A percentile compares a stretch with the other conserved stretches of the same genome.
Conservation (phyloP, 176 grass and related monocot species). For the sorghum (Sorghum bicolor) region DNA sequence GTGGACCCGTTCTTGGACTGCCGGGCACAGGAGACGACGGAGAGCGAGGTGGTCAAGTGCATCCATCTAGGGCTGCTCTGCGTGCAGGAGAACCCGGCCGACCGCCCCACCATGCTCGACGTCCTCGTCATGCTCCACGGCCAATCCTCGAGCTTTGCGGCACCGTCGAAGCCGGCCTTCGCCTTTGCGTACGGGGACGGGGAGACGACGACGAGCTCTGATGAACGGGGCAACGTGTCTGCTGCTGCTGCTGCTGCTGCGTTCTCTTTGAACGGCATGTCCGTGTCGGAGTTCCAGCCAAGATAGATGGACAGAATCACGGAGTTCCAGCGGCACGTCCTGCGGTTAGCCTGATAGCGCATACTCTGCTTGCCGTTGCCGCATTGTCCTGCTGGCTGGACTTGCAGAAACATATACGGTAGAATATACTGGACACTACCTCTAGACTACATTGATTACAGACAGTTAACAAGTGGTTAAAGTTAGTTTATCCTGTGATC, state of each 20-base stretch:
- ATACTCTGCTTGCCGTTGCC: no score
- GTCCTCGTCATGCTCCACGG: constrained; percentile 30
- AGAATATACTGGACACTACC: no score
- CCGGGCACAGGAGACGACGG: neutral
- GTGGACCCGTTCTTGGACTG: constrained; percentile 1
- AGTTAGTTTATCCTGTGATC: no score
- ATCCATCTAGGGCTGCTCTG: constrained; percentile 34
- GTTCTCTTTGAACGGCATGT: neutral
- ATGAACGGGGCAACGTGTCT: neutral
- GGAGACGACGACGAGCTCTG: neutral
- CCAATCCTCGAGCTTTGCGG: neutral
- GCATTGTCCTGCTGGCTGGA: no score
- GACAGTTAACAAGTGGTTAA: no score
- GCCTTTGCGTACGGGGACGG: neutral
- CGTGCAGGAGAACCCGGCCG: constrained; percentile 27
- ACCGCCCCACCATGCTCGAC: constrained; percentile 5
- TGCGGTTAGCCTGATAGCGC: no score
- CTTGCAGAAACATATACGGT: no score
- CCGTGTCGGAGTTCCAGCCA: neutral
- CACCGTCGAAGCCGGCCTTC: constrained; percentile 26
- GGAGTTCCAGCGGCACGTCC: no score
- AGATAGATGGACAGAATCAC: neutral
- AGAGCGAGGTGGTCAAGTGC: constrained; percentile 30
- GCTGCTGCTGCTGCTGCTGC: neutral
- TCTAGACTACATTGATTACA: no score